phyloP scores from a whole-genome alignment of 495 filamentous ascomycete species.

The Neurospora sp. region DNA sequence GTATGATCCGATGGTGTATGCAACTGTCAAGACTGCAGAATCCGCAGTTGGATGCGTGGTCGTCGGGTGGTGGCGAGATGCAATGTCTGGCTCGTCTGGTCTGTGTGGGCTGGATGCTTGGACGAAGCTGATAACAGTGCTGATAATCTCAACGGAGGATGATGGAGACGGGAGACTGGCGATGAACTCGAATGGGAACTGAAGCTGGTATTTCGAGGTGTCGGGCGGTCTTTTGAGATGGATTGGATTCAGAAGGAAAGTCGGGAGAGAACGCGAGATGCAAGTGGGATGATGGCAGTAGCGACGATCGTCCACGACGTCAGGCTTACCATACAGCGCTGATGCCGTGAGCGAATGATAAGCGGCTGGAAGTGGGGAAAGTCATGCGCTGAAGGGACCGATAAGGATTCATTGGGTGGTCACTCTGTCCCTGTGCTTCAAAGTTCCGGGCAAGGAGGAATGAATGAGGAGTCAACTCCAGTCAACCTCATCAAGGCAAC shows the following conservation, averaged over 20 bases:
- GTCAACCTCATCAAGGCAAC: not conserved
- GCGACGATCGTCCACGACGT: not conserved
- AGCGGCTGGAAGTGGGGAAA: not conserved
- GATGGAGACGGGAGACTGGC: no score
- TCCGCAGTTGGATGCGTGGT: not conserved
- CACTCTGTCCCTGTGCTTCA: not conserved
- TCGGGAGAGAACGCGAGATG: not conserved
- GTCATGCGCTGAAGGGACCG: not conserved
- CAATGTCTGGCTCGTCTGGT: not conserved
- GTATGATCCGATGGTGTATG: not conserved
- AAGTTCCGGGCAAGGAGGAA: not conserved
- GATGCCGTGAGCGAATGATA: not conserved
- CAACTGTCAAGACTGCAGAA: not conserved
- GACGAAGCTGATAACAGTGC: not conserved
- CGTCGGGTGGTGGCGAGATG: not conserved
- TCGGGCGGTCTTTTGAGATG: not conserved
- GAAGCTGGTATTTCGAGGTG: not conserved
- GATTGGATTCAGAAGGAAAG: not conserved
- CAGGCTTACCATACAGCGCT: constrained; percentile 1
- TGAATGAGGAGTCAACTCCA: not conserved
- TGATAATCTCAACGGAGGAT: not conserved
- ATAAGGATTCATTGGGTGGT: not conserved
- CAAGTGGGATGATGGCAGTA: not conserved
- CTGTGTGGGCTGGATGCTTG: not conserved
- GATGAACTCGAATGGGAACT: not conserved